phyloP scores from a whole-genome alignment of 495 filamentous ascomycete genomes.

The Aspergillus nidulans region DNA sequence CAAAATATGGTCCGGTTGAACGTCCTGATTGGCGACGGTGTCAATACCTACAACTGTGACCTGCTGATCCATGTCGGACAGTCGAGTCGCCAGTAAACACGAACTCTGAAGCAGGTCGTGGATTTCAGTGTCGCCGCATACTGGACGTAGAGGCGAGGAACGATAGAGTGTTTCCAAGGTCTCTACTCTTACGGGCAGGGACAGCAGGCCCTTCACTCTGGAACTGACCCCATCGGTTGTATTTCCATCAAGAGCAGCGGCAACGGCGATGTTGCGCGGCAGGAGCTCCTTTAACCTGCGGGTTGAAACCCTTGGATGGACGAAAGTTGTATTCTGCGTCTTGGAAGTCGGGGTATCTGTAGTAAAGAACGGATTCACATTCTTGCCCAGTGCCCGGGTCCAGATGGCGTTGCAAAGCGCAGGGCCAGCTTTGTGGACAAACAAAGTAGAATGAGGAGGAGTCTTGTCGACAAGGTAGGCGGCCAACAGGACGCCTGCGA shows the following conservation, averaged over 20 bases:
- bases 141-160: too few species aligned
- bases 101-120: too few species aligned
- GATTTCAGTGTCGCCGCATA: too few species aligned
- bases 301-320: background rate
- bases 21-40: background rate
- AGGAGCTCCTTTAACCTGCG: background rate
- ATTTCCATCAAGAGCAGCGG: background rate
- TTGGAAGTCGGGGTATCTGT: background rate
- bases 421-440: background rate
- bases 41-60: background rate
- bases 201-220: too few species aligned
- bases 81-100: too few species aligned
- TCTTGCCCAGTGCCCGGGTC: background rate
- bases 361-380: background rate
- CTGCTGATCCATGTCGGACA: too few species aligned
- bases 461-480: background rate
- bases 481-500: background rate
- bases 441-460: background rate
- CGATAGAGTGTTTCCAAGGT: too few species aligned
- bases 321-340: too few species aligned
- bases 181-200: too few species aligned
- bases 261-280: background rate
- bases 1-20: constrained; percentile 3
- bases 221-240: background rate
- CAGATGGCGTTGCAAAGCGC: background rate